A percentile compares a stretch with the other conserved stretches of the same genome.
Evolutionary conservation across 495 filamentous ascomycete genomes (phyloP).

Genomic region (Penicillium manginii): DNA sequence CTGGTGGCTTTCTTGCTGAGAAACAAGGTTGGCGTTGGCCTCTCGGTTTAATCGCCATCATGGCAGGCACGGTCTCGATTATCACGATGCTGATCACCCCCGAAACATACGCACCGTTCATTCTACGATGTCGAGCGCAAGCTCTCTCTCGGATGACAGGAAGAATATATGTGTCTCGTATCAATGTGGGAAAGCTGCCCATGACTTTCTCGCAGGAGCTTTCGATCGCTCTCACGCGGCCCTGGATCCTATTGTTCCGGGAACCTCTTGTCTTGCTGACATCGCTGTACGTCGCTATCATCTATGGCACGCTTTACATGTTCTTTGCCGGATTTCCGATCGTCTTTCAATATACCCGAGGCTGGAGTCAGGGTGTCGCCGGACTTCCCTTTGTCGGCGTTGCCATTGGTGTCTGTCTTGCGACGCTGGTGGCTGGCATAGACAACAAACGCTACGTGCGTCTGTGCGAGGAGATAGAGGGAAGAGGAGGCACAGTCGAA

Average conservation of each 20-base stretch:
- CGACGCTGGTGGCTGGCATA: constrained; percentile 40
- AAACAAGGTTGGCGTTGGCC: constrained; percentile 3
- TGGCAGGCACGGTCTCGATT: constrained; percentile 1
- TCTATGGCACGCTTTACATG: constrained; percentile 74
- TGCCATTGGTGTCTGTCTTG: constrained; percentile 59
- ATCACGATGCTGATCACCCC: constrained; percentile 6
- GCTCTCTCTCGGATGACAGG: neutral
- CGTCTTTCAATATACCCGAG: constrained; percentile 69
- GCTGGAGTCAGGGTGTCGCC: constrained; percentile 65
- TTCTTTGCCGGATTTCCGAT: constrained; percentile 83
- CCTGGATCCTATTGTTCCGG: neutral
- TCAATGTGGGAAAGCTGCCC: neutral
- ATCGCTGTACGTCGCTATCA: constrained; percentile 58
- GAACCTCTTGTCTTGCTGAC: constrained; percentile 3
- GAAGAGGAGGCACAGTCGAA: neutral
- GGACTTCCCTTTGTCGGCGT: constrained; percentile 79
- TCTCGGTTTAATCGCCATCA: constrained; percentile 2
- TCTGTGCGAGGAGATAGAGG: constrained; percentile 26
- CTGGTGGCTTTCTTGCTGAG: constrained; percentile 5
- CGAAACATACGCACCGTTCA: neutral
- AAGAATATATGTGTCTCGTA: neutral
- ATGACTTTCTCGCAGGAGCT: neutral
- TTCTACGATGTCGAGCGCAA: neutral
- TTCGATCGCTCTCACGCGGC: neutral
- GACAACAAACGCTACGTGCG: constrained; percentile 61